Conservation (phyloP, 2,329 filamentous ascomycete species). For the Hymenoscyphus repandus region DNA sequence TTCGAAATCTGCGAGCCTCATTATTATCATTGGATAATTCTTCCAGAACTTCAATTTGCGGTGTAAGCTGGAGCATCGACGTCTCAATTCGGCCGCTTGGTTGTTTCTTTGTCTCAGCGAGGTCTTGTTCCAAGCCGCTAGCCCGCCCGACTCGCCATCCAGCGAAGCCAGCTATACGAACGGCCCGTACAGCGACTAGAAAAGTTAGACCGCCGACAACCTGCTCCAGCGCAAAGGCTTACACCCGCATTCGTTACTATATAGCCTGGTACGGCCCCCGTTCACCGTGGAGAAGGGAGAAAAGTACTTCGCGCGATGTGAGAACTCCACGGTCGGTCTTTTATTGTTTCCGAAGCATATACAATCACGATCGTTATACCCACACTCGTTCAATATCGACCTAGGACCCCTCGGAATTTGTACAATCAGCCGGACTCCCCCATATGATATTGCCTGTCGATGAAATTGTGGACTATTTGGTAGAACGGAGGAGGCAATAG, state of each 20-base stretch:
- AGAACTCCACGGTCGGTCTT: not conserved
- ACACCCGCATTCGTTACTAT: slow-evolving; percentile 18
- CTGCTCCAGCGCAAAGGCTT: too few relatives aligned
- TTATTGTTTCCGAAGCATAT: not conserved
- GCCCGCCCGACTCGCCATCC: too few relatives aligned
- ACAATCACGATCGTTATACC: slow-evolving; percentile 1
- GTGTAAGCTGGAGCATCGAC: too few relatives aligned
- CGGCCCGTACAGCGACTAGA: too few relatives aligned
- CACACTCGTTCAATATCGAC: slow-evolving; percentile 8
- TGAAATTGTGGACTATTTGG: not conserved
- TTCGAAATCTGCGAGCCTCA: too few relatives aligned
- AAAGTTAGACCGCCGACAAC: too few relatives aligned
- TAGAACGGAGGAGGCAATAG: not conserved
- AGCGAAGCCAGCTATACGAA: too few relatives aligned
- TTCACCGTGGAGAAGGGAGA: not conserved
- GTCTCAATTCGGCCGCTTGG: too few relatives aligned
- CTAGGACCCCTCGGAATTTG: not conserved
- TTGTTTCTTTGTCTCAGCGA: too few relatives aligned
- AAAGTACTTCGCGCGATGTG: not conserved
- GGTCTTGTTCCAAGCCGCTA: too few relatives aligned
- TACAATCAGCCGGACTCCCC: slow-evolving; percentile 1
- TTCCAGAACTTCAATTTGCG: too few relatives aligned
- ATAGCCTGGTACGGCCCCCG: slow-evolving; percentile 16
- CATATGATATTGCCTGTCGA: slow-evolving; percentile 1
- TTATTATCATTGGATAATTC: too few relatives aligned